A percentile compares a stretch with the other conserved stretches of the same genome.
phyloP scores from a whole-genome alignment of 2,329 filamentous ascomycete species.

The Alternaria tenuissima region DNA sequence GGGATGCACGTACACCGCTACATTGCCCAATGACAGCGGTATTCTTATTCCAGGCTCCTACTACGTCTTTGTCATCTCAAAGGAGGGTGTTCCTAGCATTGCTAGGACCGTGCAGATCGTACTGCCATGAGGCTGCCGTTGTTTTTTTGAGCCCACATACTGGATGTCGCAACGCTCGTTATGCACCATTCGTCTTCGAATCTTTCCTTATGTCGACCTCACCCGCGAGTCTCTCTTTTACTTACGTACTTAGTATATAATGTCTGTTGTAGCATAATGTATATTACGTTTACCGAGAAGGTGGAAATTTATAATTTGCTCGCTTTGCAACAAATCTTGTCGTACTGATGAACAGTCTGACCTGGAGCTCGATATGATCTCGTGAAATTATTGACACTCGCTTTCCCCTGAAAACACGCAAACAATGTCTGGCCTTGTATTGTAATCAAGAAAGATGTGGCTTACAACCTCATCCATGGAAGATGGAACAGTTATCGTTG shows the following conservation, averaged over 20 bases:
- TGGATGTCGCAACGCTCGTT: conserved; percentile 3
- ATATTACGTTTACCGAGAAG: background rate
- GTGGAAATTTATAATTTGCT: background rate
- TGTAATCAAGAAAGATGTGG: background rate
- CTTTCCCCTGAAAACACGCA: background rate
- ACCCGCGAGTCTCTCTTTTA: conserved; percentile 1
- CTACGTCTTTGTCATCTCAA: conserved; percentile 33
- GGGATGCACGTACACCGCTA: conserved; percentile 21
- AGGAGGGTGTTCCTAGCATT: conserved; percentile 31
- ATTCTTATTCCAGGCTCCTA: conserved; percentile 36
- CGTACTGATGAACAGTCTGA: background rate
- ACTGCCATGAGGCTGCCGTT: conserved; percentile 8
- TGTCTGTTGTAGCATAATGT: background rate
- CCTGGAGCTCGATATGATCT: background rate
- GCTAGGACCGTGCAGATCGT: conserved; percentile 32
- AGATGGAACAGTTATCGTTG: background rate
- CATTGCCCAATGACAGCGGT: conserved; percentile 32
- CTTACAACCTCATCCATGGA: background rate
- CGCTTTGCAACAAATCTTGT: background rate
- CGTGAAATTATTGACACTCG: background rate
- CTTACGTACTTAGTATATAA: background rate
- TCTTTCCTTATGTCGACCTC: background rate
- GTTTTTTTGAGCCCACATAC: background rate
- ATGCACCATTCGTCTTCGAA: background rate
- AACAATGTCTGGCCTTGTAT: background rate